Evolutionary conservation across 306 rosid species (phyloP).

Genomic region (Crataegus laevigata): DNA sequence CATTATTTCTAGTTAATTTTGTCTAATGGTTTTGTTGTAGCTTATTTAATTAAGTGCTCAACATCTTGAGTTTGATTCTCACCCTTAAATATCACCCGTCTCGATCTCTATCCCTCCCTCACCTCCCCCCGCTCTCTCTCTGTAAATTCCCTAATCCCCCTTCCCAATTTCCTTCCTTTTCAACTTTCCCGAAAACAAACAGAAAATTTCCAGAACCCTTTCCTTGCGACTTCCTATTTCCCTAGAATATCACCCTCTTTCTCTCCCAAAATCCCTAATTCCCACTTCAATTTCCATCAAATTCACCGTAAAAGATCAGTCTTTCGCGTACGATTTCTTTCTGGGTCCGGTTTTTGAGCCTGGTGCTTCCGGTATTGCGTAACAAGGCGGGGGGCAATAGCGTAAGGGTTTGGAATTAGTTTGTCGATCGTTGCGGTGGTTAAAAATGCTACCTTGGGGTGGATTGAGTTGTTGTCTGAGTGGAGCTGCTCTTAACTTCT

Average conservation of each 20-base stretch:
- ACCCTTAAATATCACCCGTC: too few species aligned
- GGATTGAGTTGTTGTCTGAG: constrained; percentile 92
- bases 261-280: background rate
- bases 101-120: too few species aligned
- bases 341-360: background rate
- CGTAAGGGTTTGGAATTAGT: constrained; percentile 11
- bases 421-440: background rate
- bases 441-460: constrained; percentile 86
- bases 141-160: too few species aligned
- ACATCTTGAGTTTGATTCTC: too few species aligned
- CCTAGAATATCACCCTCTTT: too few species aligned
- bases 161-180: too few species aligned
- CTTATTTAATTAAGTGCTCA: too few species aligned
- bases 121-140: constrained; percentile 8
- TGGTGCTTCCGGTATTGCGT: background rate
- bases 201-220: too few species aligned
- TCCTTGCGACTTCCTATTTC: too few species aligned
- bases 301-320: background rate
- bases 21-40: too few species aligned
- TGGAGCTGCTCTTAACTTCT: constrained; percentile 93
- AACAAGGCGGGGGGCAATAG: background rate
- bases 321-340: background rate
- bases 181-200: too few species aligned
- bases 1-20: too few species aligned
- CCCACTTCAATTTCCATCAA: background rate